These are phyloP conservation scores for Calonectria hawksworthii DNA, from an alignment of 2,329 filamentous ascomycete genomes.

Conservation along the genomic window DNA sequence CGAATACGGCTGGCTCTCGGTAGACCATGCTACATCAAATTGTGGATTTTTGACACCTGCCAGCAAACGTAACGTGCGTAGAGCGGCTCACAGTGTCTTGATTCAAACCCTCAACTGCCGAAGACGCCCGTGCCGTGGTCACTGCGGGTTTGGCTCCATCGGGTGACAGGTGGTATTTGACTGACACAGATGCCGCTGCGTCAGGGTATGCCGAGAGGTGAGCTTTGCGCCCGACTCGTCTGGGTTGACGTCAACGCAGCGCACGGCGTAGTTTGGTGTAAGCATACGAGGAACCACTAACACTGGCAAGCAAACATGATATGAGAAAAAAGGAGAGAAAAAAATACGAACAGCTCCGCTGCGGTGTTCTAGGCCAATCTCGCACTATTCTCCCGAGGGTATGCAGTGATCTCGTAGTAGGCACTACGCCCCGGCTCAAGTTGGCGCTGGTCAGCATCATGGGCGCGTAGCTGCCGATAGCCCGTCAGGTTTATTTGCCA, in stretches of 20 bases:
- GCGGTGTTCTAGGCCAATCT: neutral
- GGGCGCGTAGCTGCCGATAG: neutral
- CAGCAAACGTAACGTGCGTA: neutral
- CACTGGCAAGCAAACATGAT: neutral
- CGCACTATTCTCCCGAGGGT: neutral
- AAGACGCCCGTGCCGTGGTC: neutral
- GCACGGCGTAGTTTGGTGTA: neutral
- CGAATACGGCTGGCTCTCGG: neutral
- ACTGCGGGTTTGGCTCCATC: neutral
- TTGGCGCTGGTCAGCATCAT: constrained; percentile 15
- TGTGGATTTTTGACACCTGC: neutral
- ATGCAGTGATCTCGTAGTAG: neutral
- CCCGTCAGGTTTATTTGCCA: neutral
- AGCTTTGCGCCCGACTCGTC: neutral
- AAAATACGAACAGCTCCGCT: neutral
- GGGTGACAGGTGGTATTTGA: neutral
- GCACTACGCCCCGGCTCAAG: constrained; percentile 17
- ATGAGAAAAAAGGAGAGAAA: neutral
- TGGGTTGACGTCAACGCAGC: neutral
- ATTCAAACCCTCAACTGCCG: neutral
- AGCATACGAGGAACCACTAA: neutral
- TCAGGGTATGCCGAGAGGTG: neutral
- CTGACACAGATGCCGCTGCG: neutral
- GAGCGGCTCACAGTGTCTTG: neutral
- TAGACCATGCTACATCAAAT: neutral